Percentiles rank a stretch among this genome's conserved stretches.
Evolutionary conservation across 2,329 filamentous ascomycete genomes (phyloP).

Genomic region (Cladorrhinum sp.): DNA sequence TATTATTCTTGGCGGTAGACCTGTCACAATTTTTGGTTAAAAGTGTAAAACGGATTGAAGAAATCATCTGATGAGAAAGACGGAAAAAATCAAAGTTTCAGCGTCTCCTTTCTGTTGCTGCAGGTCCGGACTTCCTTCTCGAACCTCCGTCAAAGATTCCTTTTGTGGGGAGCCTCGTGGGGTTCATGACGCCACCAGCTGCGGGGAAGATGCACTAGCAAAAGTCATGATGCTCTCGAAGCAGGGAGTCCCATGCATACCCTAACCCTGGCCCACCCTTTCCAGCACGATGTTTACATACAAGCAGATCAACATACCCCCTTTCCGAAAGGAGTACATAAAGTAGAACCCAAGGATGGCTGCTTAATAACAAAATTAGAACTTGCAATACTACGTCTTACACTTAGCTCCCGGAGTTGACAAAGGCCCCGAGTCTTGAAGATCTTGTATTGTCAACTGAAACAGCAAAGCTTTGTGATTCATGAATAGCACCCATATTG

Average conservation of each 20-base stretch:
- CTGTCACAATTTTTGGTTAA: neutral
- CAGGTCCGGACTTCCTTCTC: neutral
- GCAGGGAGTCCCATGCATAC: neutral
- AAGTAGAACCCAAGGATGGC: no score
- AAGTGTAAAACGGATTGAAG: neutral
- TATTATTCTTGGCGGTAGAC: neutral
- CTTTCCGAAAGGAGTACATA: no score
- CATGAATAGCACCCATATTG: no score
- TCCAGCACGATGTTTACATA: neutral
- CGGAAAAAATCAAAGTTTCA: neutral
- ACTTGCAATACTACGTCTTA: no score
- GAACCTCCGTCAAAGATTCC: neutral
- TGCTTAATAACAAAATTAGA: no score
- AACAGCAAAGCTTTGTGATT: neutral
- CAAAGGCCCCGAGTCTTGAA: no score
- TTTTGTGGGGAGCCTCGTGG: neutral
- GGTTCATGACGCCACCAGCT: neutral
- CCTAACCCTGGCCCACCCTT: neutral
- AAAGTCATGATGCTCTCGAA: neutral
- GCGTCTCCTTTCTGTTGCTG: neutral
- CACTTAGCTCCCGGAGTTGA: no score
- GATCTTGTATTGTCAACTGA: no score
- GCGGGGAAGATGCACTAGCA: neutral
- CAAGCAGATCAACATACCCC: no score
- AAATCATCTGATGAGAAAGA: neutral